Conservation (phyloP, 2,329 filamentous ascomycete genomes). For the Emydomyces testavorans region DNA sequence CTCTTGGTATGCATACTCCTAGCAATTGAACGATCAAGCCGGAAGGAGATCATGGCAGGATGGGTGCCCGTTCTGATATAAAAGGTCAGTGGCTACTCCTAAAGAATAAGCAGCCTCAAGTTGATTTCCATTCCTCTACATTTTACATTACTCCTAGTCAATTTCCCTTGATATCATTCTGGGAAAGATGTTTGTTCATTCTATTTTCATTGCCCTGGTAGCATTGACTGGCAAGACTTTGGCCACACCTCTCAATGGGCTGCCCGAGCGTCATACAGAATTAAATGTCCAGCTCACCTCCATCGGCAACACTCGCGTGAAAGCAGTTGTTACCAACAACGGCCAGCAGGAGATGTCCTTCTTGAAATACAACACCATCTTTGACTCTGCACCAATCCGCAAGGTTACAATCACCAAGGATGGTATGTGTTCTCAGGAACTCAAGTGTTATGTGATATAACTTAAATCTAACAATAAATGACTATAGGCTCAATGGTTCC, state of each 20-base stretch:
- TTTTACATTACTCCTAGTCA: no score
- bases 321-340: slow-evolving; percentile 29
- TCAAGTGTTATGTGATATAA: not conserved
- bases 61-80: no score
- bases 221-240: not conserved
- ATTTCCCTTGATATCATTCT: not conserved
- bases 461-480: not conserved
- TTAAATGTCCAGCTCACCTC: slow-evolving; percentile 26
- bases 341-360: slow-evolving; percentile 26
- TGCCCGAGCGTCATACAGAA: slow-evolving; percentile 19
- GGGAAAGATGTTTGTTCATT: not conserved
- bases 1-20: no score
- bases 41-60: no score
- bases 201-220: slow-evolving; percentile 3
- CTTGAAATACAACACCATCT: slow-evolving; percentile 30
- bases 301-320: slow-evolving; percentile 27
- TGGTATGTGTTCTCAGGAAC: slow-evolving; percentile 22
- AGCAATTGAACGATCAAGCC: no score
- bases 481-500: slow-evolving; percentile 17
- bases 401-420: slow-evolving; percentile 28
- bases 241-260: not conserved
- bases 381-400: slow-evolving; percentile 25
- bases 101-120: no score
- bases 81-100: no score
- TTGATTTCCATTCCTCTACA: no score